Base-by-base conservation (phyloP, 2,329 filamentous ascomycete species). In the Ceratocystis diversiconidia region DNA sequence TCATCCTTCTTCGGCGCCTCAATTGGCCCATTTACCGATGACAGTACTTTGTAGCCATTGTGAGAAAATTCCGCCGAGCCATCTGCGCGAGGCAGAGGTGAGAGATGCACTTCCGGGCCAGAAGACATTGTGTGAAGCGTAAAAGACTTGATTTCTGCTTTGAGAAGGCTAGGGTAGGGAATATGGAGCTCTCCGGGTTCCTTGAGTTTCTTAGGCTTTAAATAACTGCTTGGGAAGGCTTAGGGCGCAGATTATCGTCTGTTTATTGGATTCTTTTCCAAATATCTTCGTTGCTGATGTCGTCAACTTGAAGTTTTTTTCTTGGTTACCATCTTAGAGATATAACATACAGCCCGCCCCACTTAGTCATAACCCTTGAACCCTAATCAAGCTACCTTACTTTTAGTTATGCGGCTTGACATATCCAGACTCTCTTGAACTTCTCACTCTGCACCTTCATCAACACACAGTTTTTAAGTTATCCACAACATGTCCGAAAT, bases 1-100 rank as follows among this genome's bases (percentile, higher is more conserved):
- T 97, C 90, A 73, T 99, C 92, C 71, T 90, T 85, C 71, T 92
- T 84, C 70, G 86, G 85, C 17, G 92, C 90, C 77, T 99, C 94
- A 70, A 97, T 84, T 17, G 94, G 94, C 0, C 92, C 94, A 75
- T 96, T 97, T 70, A 95, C 90, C 15, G 90, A 87, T 65, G 88
- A 89, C 64, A 95, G 83, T 69, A 97, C 82, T 57, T 86, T 87
- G 75, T 91, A 95, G 61, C 90, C 89, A 66, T 84, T 80, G 71
- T 86, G 81, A 1, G 87, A 84, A 73, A 90, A 91, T 8, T 84
- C 87, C 10, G 88, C 88, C 61, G 90, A 95, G 68, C 90, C 90
- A 73, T 95, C 89, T 30, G 89, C 82, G 68, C 86, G 86, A 67
- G 84, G 80, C 2, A 95, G 80, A 69, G 80, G 79, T 36, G 82